These are phyloP conservation scores for Talaromyces adpressus DNA, from an alignment of 495 filamentous ascomycete genomes.

Conservation along the genomic window DNA sequence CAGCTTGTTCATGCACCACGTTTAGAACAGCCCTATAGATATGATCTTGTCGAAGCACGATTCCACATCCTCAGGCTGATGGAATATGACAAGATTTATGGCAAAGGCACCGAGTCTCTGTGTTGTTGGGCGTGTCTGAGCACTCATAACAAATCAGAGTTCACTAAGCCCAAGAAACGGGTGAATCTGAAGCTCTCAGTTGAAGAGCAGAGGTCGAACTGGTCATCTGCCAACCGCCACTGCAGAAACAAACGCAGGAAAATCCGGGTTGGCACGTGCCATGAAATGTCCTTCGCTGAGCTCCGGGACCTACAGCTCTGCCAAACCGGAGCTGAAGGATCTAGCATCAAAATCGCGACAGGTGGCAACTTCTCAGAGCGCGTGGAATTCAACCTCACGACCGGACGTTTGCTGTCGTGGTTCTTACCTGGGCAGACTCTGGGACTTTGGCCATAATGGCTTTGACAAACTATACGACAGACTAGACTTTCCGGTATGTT, in stretches of 20 bases:
- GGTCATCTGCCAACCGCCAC: neutral
- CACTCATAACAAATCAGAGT: neutral
- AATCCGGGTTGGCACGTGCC: neutral
- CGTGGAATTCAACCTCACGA: no score
- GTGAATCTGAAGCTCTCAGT: conserved; percentile 5
- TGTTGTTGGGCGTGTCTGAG: conserved; percentile 10
- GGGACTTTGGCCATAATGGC: no score
- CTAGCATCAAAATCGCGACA: no score
- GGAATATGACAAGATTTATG: conserved; percentile 16
- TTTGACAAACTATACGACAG: no score
- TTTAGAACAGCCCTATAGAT: conserved; percentile 8
- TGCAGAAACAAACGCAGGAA: neutral
- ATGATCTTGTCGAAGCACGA: conserved; percentile 12
- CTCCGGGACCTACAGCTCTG: neutral
- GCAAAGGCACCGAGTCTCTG: conserved; percentile 15
- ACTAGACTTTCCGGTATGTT: no score
- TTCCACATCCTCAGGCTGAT: conserved; percentile 7
- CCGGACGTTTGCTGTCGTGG: no score
- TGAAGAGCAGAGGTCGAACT: conserved; percentile 3
- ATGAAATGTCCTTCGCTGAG: conserved; percentile 3
- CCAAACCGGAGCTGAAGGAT: no score
- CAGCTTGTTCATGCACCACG: neutral
- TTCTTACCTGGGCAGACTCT: no score
- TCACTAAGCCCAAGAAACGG: neutral
- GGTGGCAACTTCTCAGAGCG: no score